Evolutionary conservation across 192 early-diverging fungal species (phyloP), one percentile per base, ranked within the genome.

Genomic region (Geranomyces michiganensis): DNA sequence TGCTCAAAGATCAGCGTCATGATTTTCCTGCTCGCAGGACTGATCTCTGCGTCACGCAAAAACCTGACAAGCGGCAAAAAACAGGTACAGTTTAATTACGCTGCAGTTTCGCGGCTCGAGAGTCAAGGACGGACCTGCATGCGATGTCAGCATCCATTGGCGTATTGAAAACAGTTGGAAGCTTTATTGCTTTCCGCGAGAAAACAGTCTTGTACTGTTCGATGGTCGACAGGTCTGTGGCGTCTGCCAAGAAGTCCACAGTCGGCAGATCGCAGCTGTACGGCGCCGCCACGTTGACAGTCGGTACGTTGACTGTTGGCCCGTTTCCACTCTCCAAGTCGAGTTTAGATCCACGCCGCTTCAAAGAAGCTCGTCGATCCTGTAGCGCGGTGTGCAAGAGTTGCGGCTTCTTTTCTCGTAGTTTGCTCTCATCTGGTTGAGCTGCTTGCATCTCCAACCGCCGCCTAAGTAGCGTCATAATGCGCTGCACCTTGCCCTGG

Each of bases 31-130:
- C 41, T 26, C 15, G n/a, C 62, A 1, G 33, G 19, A 10, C 21
- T 45, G 29, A 64, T 41, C 7, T 64, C 41, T 8, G 17, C 29
- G 45, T 64, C 36, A 21, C 62, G 62, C 17, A 64, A 22, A 30
- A 64, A 64, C n/a, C 61, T 58, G 12, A 9, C 56, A 58, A 58
- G 24, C n/a, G n/a, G n/a, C n/a, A n/a, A 47, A 58, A 58, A 21
- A 10, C 9, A 14, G 14, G 24, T 10, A 14, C 9, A 21, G 24
- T 10, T 19, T 12, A 21, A 58, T 14, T 10, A 58, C 26, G 24
- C 26, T 26, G 9, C 56, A 21, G 12, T 12, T 19, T n/a, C n/a
- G n/a, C n/a, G n/a, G n/a, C 30, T 58, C 26, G 26, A 21, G 10
- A 10, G 8, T 33, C 32, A 33, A 12, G 7, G 13, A 62, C 15